Conservation (phyloP, 345 rosid genomes). For the Salix viminalis region DNA sequence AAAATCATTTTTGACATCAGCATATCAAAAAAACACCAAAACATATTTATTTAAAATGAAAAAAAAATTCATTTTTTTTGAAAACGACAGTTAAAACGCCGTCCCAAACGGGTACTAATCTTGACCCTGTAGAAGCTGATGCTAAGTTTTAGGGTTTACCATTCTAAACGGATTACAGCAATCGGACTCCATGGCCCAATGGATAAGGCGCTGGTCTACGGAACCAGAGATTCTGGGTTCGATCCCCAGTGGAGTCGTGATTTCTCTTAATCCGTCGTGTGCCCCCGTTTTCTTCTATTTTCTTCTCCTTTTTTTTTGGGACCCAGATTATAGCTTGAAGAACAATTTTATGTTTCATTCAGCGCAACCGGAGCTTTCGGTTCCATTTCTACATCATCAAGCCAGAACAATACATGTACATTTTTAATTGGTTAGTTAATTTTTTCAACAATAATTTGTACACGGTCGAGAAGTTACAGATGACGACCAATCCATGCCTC, state of each 20-base stretch:
- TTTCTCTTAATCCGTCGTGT: too few relatives aligned
- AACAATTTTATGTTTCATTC: neutral
- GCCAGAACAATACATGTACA: neutral
- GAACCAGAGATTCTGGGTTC: conserved; percentile 83
- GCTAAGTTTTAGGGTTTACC: fast-evolving
- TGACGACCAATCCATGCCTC: too few relatives aligned
- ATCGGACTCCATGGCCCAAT: conserved; percentile 64
- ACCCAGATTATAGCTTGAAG: neutral
- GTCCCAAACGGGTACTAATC: neutral
- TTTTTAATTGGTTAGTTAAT: too few relatives aligned
- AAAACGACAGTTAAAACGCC: too few relatives aligned
- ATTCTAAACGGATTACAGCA: fast-evolving
- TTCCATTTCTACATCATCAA: neutral
- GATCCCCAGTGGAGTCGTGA: conserved; percentile 72
- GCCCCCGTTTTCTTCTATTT: too few relatives aligned
- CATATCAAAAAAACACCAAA: too few relatives aligned
- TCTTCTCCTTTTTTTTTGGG: too few relatives aligned
- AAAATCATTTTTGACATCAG: too few relatives aligned
- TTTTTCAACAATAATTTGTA: too few relatives aligned
- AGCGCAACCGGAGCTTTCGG: neutral
- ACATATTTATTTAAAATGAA: too few relatives aligned
- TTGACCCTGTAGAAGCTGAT: neutral
- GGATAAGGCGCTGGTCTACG: conserved; percentile 98
- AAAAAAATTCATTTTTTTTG: too few relatives aligned
- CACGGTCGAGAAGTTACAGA: too few relatives aligned